Evolutionary conservation across 352 stramenopile species (phyloP), one percentile per base, ranked within the genome.

Genomic region (Pythium oligandrum): DNA sequence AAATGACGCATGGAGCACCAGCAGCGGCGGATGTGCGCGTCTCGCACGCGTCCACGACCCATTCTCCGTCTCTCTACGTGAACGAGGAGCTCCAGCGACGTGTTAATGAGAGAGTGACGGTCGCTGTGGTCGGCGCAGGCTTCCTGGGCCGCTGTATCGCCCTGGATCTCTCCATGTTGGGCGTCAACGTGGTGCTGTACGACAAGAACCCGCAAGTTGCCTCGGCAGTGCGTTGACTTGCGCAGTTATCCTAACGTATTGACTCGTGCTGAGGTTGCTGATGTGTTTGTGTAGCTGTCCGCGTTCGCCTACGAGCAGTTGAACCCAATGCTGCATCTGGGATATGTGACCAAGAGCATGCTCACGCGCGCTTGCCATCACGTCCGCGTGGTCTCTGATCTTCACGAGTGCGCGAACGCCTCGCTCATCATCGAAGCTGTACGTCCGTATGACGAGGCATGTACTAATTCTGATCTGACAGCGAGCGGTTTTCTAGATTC

Each of bases 321-420:
- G 44, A 80, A 83, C 40, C 79, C 79, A 51, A 63, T 90, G 61
- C 61, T 85, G 53, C 75, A 86, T 51, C 67, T 90, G 17, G 79
- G 79, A 32, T 90, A 88, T 69, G 77, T 88, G 32, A 86, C 77
- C 60, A 84, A 88, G 67, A 77, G 68, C 56, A 86, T 90, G 75
- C 57, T 87, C 48, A 86, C 73, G 8, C 66, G 76, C 31, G 77
- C 75, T 0, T 84, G 75, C 55, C 47, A 59, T 26, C 74, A 78
- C 62, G 68, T 88, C 52, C 65, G 61, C 26, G 51, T 81, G 7
- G 77, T 80, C 34, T 51, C 40, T 11, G 65, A 79, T n/a, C 42
- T 90, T 8, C 50, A 63, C 8, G 56, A 83, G n/a, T 83, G 77
- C 42, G 68, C 70, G 7, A 58, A 71, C 44, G 75, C 67, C 40